These are phyloP conservation scores for Spiraea crenata DNA, from an alignment of 331 rosid species.

Conservation along the genomic window DNA sequence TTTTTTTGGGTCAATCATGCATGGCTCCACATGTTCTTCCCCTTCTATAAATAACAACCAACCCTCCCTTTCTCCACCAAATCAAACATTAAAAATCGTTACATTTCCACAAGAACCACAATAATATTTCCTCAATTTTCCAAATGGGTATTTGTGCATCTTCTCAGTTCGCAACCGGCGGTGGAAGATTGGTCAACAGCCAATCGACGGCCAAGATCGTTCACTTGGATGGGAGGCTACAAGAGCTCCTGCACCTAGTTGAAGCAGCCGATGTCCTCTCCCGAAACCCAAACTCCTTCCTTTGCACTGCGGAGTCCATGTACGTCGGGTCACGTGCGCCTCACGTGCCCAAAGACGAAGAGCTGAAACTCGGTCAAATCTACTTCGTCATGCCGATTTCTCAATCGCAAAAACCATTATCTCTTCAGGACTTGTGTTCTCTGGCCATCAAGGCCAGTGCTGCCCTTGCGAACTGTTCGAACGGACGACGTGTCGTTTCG, in stretches of 20 bases:
- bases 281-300: constrained; percentile 52
- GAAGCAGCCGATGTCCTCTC: constrained; percentile 51
- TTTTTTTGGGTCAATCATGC: constrained; percentile 7
- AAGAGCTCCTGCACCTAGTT: constrained; percentile 37
- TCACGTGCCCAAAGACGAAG: constrained; percentile 30
- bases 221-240: constrained; percentile 48
- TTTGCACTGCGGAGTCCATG: constrained; percentile 63
- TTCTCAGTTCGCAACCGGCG: constrained; percentile 22
- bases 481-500: not conserved
- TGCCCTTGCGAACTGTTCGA: constrained; percentile 31
- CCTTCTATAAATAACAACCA: constrained; percentile 3
- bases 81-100: no score
- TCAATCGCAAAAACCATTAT: constrained; percentile 37
- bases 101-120: no score
- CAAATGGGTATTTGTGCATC: constrained; percentile 67
- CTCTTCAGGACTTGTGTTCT: constrained; percentile 55
- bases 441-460: constrained; percentile 67
- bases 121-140: not conserved
- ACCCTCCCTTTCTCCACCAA: not conserved
- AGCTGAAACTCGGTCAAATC: constrained; percentile 52
- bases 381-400: constrained; percentile 58
- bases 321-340: constrained; percentile 33
- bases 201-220: constrained; percentile 37
- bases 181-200: constrained; percentile 12
- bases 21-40: not conserved